Conservation (phyloP, 768 basidiomycete species). For the Pulveroboletus sp. region DNA sequence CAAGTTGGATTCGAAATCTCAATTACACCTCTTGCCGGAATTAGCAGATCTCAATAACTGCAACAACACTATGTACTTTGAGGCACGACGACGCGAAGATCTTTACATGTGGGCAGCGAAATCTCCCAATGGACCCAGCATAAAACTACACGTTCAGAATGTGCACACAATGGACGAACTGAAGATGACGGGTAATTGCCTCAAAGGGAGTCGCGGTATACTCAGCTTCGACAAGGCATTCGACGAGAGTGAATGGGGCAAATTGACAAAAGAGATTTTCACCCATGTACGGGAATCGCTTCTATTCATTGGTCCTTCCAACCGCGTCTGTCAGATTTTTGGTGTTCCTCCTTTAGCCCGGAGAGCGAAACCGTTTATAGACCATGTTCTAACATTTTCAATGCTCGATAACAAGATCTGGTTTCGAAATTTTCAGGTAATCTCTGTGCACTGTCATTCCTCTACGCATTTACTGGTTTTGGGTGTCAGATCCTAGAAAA, state of each 20-base stretch:
- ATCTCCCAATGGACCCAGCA: constrained; percentile 95
- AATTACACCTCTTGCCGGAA: constrained; percentile 88
- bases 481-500: constrained; percentile 82
- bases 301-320: neutral
- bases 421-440: constrained; percentile 98
- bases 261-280: constrained; percentile 87
- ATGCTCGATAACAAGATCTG: constrained; percentile 94
- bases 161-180: constrained; percentile 99
- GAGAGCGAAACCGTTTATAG: constrained; percentile 93
- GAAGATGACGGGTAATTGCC: constrained; percentile 98
- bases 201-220: constrained; percentile 91
- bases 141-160: constrained; percentile 98
- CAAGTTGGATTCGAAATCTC: constrained; percentile 95
- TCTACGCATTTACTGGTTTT: neutral
- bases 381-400: constrained; percentile 96
- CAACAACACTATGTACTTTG: constrained; percentile 96
- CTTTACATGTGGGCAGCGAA: constrained; percentile 96
- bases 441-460: constrained; percentile 13
- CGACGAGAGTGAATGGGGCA: constrained; percentile 84
- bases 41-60: constrained; percentile 96
- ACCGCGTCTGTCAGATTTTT: constrained; percentile 64
- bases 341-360: constrained; percentile 89
- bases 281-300: constrained; percentile 63
- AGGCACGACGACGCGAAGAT: constrained; percentile 93
- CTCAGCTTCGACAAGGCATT: constrained; percentile 90